Conservation (phyloP, 257 asterid genomes). For the Nicotiana noctiflora region DNA sequence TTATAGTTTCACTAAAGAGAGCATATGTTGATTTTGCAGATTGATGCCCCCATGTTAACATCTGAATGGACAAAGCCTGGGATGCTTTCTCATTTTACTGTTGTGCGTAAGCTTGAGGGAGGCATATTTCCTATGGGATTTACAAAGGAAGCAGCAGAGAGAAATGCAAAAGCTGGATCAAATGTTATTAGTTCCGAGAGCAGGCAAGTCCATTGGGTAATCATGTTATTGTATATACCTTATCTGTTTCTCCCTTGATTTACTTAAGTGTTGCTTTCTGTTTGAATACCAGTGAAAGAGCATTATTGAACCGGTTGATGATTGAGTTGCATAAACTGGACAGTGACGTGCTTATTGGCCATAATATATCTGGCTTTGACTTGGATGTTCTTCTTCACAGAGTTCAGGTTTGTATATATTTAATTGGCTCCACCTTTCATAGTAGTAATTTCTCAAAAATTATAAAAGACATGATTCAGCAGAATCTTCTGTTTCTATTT, state of each 20-base stretch:
- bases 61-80: constrained; percentile 74
- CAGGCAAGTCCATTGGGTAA: constrained; percentile 47
- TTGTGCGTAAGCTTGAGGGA: constrained; percentile 85
- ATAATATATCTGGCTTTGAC: constrained; percentile 96
- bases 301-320: constrained; percentile 86
- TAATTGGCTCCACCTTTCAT: constrained; percentile 8
- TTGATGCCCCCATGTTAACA: constrained; percentile 82
- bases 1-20: background rate
- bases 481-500: background rate
- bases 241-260: background rate
- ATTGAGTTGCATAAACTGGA: constrained; percentile 82
- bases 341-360: constrained; percentile 91
- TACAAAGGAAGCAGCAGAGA: constrained; percentile 66
- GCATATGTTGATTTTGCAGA: constrained; percentile 41
- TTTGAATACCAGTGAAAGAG: constrained; percentile 72
- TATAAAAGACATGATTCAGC: background rate
- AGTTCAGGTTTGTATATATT: constrained; percentile 58
- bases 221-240: constrained; percentile 7
- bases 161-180: constrained; percentile 77
- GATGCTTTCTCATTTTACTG: constrained; percentile 83
- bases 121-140: constrained; percentile 92
- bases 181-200: constrained; percentile 60
- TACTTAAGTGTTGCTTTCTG: background rate
- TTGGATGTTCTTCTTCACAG: constrained; percentile 97
- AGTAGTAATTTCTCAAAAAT: background rate